These are phyloP conservation scores for Microbotryomycetes sp. DNA, from an alignment of 1,284 basidiomycete genomes.

Conservation along the genomic window DNA sequence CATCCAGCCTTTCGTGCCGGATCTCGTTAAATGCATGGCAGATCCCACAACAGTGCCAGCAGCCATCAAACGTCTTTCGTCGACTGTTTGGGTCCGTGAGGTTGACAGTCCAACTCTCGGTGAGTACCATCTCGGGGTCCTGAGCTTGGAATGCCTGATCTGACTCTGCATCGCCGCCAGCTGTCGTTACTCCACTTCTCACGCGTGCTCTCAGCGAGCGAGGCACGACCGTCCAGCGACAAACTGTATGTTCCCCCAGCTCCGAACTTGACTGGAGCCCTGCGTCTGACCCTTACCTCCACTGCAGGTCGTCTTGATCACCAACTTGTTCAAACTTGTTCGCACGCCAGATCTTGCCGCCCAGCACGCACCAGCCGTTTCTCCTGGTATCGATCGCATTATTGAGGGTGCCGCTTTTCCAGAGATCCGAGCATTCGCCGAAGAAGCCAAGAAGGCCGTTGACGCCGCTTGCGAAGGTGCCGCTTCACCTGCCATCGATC, in stretches of 20 bases:
- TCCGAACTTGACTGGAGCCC: conserved; percentile 50
- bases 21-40: conserved; percentile 85
- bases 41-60: conserved; percentile 74
- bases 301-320: conserved; percentile 71
- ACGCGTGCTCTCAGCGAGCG: conserved; percentile 90
- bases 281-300: too few relatives aligned
- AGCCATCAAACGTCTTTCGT: conserved; percentile 92
- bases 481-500: conserved; percentile 33
- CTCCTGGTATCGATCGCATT: conserved; percentile 87
- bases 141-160: too few relatives aligned
- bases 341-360: conserved; percentile 86
- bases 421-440: conserved; percentile 88
- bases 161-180: too few relatives aligned
- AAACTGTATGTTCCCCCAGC: conserved; percentile 51
- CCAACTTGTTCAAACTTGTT: conserved; percentile 97
- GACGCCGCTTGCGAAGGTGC: conserved; percentile 36
- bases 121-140: not conserved
- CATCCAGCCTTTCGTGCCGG: conserved; percentile 79
- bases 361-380: conserved; percentile 76
- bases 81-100: conserved; percentile 94
- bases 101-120: conserved; percentile 85
- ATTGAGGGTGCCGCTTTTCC: conserved; percentile 90
- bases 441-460: conserved; percentile 32
- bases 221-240: conserved; percentile 63
- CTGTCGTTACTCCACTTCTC: conserved; percentile 89